A percentile compares a stretch with the other conserved stretches of the same genome.
These are phyloP conservation scores for Patellaria atrata DNA, from an alignment of 495 filamentous ascomycete species.

Conservation along the genomic window DNA sequence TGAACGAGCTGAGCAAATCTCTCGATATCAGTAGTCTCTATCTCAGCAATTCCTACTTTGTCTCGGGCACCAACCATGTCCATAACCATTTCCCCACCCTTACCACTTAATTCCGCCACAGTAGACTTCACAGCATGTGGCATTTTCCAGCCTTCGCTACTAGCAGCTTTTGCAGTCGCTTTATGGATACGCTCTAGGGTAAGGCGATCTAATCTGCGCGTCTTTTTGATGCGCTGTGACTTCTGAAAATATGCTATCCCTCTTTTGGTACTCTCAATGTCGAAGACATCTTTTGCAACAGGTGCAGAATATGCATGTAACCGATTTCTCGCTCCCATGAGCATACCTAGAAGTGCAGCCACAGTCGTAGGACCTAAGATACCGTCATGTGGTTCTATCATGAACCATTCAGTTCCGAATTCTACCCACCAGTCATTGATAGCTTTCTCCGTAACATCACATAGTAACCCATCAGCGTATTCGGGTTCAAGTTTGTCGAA, in stretches of 20 bases:
- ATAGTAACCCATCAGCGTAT: slow-evolving; percentile 85
- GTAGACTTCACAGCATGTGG: slow-evolving; percentile 90
- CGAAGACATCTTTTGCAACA: slow-evolving; percentile 84
- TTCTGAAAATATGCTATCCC: slow-evolving; percentile 85
- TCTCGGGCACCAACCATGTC: slow-evolving; percentile 82
- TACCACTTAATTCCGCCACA: slow-evolving; percentile 86
- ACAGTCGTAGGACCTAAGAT: slow-evolving; percentile 87
- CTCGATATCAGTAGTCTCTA: slow-evolving; percentile 83
- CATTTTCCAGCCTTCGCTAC: slow-evolving; percentile 63
- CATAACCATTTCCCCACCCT: slow-evolving; percentile 85
- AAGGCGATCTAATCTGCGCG: slow-evolving; percentile 63
- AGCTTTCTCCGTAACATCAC: slow-evolving; percentile 80
- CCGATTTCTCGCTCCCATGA: slow-evolving; percentile 81
- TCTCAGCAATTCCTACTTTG: slow-evolving; percentile 76
- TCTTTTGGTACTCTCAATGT: slow-evolving; percentile 62
- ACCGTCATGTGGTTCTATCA: slow-evolving; percentile 80
- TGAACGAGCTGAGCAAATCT: slow-evolving; percentile 60
- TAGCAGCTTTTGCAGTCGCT: slow-evolving; percentile 76
- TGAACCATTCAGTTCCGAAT: slow-evolving; percentile 79
- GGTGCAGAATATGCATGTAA: slow-evolving; percentile 69
- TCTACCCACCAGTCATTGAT: slow-evolving; percentile 95
- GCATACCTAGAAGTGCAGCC: slow-evolving; percentile 69
- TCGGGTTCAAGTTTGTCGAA: slow-evolving; percentile 80
- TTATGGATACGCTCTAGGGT: slow-evolving; percentile 71
- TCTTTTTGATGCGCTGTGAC: slow-evolving; percentile 61